Base-by-base conservation (phyloP, 768 basidiomycete genomes). In the Lactarius hengduanensis region DNA sequence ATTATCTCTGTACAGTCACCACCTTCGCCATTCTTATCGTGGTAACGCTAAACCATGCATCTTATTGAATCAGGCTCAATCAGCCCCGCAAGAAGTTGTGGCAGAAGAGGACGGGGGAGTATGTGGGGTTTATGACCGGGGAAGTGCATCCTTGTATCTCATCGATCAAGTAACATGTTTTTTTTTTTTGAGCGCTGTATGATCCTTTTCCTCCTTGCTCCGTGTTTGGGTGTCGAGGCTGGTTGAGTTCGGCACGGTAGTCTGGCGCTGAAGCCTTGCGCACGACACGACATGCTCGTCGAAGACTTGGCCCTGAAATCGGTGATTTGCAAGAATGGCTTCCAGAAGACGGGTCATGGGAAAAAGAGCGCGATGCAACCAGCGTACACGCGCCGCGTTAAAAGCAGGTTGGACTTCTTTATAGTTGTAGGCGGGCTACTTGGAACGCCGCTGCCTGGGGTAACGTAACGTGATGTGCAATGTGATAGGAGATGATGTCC, bases 281-380 rank as follows among this genome's bases (percentile, higher is more conserved):
- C 45, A 38, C 4, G 36, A 38, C 11, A 38, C 3, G 36, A 38
- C 77, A 11, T 64, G 58, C 41, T 67, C 72, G 61, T 78, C 71
- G 62, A 78, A 41, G 11, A 59, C 43, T 68, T 78, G 78, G 63
- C 71, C 61, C 59, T 75, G 66, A 73, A 80, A 80, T 10, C 71
- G 28, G 74, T 63, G 61, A 79, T 69, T 41, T 78, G 72, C 41
- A 81, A 70, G 75, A 81, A 80, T 8, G 67, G 71, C 71, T 80
- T 79, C 72, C 74, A 78, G 3, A 75, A 69, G 41, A 72, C 76
- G 18, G 59, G 59, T 13, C 74, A 78, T 1, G 76, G 30, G 67
- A 80, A 81, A 69, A 71, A 81, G 40, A 82, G 69, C 54, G 77
- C 77, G 22, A 72, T 79, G 56, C 80, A 77, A 43, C 70, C 79